phyloP scores from a whole-genome alignment of 2,329 filamentous ascomycete genomes.

The Orbilia brochopaga region DNA sequence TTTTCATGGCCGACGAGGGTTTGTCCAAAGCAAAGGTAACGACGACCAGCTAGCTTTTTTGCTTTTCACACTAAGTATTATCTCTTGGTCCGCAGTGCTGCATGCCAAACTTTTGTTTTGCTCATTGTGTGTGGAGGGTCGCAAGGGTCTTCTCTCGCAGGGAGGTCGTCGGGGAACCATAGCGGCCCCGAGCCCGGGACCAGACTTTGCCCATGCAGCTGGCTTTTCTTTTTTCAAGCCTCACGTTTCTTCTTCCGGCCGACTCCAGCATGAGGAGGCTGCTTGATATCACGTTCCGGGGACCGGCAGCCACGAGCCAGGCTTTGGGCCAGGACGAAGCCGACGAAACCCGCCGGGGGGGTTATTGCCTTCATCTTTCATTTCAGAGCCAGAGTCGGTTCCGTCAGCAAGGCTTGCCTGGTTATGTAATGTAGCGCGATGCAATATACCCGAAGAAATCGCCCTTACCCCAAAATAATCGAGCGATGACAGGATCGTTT shows the following conservation, averaged over 20 bases:
- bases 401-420: background rate
- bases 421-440: background rate
- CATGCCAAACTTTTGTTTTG: conserved; percentile 2
- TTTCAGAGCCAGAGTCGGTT: background rate
- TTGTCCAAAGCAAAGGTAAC: background rate
- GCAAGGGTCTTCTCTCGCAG: background rate
- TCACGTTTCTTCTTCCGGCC: background rate
- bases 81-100: background rate
- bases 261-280: too few relatives aligned
- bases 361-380: too few relatives aligned
- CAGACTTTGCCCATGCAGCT: background rate
- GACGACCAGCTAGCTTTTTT: background rate
- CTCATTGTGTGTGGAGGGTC: background rate
- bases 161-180: background rate
- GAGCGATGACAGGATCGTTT: conserved; percentile 36
- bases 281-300: too few relatives aligned
- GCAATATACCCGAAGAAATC: background rate
- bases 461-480: background rate
- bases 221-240: background rate
- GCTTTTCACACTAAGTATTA: background rate
- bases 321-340: conserved; percentile 16
- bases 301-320: conserved; percentile 10
- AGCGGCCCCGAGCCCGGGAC: background rate
- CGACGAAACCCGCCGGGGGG: background rate
- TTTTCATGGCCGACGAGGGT: background rate